These are phyloP conservation scores for Nymphaea colorata DNA, from an alignment of 164 flowering plant species.

Conservation along the genomic window DNA sequence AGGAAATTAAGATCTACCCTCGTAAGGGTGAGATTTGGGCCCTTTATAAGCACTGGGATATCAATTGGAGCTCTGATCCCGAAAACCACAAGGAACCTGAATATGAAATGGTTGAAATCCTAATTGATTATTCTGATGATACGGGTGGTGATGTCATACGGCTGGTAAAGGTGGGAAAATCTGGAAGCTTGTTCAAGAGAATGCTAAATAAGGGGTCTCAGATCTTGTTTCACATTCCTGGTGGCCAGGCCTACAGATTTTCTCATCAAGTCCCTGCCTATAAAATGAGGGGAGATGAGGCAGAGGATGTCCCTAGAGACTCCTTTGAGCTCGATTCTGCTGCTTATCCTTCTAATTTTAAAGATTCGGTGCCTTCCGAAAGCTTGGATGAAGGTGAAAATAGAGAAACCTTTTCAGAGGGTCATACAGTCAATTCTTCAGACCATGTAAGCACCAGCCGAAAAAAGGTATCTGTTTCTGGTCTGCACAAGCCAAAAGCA, in stretches of 20 bases:
- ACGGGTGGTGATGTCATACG: slow-evolving; percentile 30
- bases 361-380: slow-evolving; percentile 10
- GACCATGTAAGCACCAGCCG: not conserved
- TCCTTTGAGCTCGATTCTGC: slow-evolving; percentile 58
- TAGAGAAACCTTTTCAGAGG: not conserved
- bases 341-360: slow-evolving; percentile 14
- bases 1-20: slow-evolving; percentile 24
- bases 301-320: slow-evolving; percentile 36
- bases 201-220: slow-evolving; percentile 6
- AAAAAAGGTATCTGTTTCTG: not conserved
- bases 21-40: slow-evolving; percentile 63
- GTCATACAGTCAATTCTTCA: not conserved
- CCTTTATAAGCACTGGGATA: slow-evolving; percentile 44
- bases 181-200: slow-evolving; percentile 31
- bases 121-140: slow-evolving; percentile 25
- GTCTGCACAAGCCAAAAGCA: not conserved
- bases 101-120: slow-evolving; percentile 43
- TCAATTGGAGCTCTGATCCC: slow-evolving; percentile 34
- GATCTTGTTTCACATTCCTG: slow-evolving; percentile 16
- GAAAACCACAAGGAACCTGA: slow-evolving; percentile 20
- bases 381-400: slow-evolving; percentile 2
- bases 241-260: slow-evolving; percentile 29
- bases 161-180: slow-evolving; percentile 38
- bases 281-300: slow-evolving; percentile 36
- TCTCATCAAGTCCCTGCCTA: slow-evolving; percentile 48